These are phyloP conservation scores for Balamuthia mandrillaris DNA, from an alignment of 208 protist species.

Conservation along the genomic window DNA sequence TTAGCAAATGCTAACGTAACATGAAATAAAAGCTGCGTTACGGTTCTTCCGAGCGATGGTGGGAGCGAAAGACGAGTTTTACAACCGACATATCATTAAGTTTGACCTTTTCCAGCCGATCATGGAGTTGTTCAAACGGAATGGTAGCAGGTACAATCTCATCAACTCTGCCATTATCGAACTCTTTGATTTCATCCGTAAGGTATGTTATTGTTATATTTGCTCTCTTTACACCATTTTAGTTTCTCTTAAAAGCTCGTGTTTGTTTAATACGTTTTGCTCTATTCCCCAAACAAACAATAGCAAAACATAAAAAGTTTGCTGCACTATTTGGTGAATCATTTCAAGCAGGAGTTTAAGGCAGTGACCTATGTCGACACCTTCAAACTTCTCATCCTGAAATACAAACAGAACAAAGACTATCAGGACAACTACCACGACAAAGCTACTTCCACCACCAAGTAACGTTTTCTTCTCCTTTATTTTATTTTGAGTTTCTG, in stretches of 20 bases:
- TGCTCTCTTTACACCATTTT: background rate
- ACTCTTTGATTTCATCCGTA: slow-evolving; percentile 63
- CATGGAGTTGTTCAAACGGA: slow-evolving; percentile 55
- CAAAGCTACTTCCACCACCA: background rate
- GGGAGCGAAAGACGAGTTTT: slow-evolving; percentile 65
- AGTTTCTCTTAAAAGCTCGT: background rate
- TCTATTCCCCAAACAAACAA: background rate
- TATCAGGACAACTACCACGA: slow-evolving; percentile 21
- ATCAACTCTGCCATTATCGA: slow-evolving; percentile 72
- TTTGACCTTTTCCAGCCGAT: slow-evolving; percentile 63
- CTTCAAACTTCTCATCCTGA: slow-evolving; percentile 44
- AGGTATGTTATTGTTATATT: background rate
- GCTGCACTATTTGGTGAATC: slow-evolving; percentile 40
- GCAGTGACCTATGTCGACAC: slow-evolving; percentile 53
- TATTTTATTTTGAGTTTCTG: background rate
- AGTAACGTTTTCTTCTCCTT: background rate
- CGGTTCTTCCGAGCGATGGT: slow-evolving; percentile 65
- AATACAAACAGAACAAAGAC: slow-evolving; percentile 55
- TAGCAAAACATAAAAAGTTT: slow-evolving; percentile 53
- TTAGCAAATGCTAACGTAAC: background rate
- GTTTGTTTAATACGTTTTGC: background rate
- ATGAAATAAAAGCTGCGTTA: slow-evolving; percentile 43
- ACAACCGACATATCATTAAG: slow-evolving; percentile 66
- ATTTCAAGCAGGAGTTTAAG: slow-evolving; percentile 40
- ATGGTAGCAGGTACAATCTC: slow-evolving; percentile 68